Conservation (phyloP, 345 rosid species). For the Kandelia obovata region DNA sequence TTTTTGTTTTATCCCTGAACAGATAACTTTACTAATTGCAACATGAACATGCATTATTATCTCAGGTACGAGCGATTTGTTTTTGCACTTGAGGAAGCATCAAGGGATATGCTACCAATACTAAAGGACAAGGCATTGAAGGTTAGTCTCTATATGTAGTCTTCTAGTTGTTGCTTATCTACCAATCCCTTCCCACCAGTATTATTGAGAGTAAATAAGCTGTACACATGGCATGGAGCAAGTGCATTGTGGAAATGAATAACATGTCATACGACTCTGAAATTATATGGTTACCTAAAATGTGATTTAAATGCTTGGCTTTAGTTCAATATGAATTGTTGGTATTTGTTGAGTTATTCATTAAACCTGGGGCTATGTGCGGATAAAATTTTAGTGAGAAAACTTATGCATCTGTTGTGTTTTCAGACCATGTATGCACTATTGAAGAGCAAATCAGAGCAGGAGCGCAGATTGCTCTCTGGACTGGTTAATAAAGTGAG, state of each 20-base stretch:
- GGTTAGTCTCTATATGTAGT: conserved; percentile 36
- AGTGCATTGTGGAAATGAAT: no score
- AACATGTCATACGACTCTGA: no score
- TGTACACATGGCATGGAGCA: no score
- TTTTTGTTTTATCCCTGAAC: not conserved
- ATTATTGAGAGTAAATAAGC: no score
- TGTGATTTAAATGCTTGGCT: not conserved
- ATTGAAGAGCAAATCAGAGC: conserved; percentile 87
- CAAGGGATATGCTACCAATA: conserved; percentile 79
- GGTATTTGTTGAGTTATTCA: not conserved
- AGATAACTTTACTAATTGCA: not conserved
- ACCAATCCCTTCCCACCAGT: no score
- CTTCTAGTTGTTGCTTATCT: not conserved
- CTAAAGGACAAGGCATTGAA: conserved; percentile 86
- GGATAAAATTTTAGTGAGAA: not conserved
- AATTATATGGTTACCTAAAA: not conserved
- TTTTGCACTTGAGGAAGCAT: conserved; percentile 82
- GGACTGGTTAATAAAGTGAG: conserved; percentile 87
- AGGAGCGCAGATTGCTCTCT: conserved; percentile 81
- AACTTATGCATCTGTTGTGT: conserved; percentile 11
- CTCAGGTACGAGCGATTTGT: conserved; percentile 83
- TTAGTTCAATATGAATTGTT: not conserved
- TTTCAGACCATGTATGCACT: conserved; percentile 69
- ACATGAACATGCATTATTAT: not conserved
- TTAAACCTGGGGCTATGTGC: not conserved